These are phyloP conservation scores for Anastatica hierochuntica DNA, from an alignment of 345 rosid genomes.

Conservation along the genomic window DNA sequence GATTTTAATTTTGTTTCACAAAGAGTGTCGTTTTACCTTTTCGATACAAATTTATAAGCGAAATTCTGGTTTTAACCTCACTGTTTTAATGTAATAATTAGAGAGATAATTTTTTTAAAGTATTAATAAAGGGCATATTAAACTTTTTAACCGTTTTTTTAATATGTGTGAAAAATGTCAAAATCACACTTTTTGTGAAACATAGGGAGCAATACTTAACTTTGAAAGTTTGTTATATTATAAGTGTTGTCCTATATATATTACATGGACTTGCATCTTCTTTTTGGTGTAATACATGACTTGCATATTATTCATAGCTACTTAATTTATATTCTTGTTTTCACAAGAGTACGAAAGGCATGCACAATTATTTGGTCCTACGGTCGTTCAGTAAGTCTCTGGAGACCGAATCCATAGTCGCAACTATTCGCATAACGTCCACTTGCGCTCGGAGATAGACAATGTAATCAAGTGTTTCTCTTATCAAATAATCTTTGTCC, in stretches of 20 bases:
- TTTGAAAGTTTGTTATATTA: constrained; percentile 1
- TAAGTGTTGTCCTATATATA: constrained; percentile 13
- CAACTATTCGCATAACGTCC: constrained; percentile 58
- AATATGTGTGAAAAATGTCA: too few relatives aligned
- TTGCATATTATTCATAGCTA: constrained; percentile 1
- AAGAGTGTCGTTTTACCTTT: too few relatives aligned
- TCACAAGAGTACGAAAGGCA: constrained; percentile 13
- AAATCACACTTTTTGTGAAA: too few relatives aligned
- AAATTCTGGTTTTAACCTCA: too few relatives aligned
- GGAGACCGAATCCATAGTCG: constrained; percentile 15
- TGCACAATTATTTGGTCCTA: constrained; percentile 2
- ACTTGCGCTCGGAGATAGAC: constrained; percentile 66
- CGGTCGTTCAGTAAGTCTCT: neutral
- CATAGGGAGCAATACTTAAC: neutral
- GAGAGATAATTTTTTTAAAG: too few relatives aligned
- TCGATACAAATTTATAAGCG: too few relatives aligned
- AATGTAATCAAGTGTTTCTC: constrained; percentile 83
- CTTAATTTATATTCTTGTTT: constrained; percentile 2
- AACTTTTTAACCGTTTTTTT: too few relatives aligned
- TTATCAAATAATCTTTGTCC: constrained; percentile 45
- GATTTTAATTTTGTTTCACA: too few relatives aligned
- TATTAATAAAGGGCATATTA: too few relatives aligned
- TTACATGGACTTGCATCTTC: neutral
- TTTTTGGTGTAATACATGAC: too few relatives aligned
- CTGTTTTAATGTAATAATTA: too few relatives aligned